These are phyloP conservation scores for Leccinum fuscescens DNA, from an alignment of 1,284 basidiomycete species.

Conservation along the genomic window DNA sequence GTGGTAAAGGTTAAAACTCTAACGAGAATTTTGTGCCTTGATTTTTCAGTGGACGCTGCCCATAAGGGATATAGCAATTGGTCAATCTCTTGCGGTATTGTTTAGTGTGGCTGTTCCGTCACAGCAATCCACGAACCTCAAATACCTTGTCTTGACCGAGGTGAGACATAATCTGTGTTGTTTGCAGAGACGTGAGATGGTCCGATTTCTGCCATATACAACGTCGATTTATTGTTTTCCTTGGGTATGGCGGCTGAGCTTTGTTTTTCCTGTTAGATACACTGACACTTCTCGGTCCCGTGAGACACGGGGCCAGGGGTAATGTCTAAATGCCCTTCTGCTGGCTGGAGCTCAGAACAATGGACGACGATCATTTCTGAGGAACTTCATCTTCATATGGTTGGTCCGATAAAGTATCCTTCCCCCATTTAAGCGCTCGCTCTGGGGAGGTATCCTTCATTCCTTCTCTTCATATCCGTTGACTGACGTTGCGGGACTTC, in stretches of 20 bases:
- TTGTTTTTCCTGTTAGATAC: conserved; percentile 24
- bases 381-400: conserved; percentile 6
- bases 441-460: conserved; percentile 2
- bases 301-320: conserved; percentile 2
- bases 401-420: conserved; percentile 10
- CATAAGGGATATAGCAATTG: conserved; percentile 1
- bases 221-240: conserved; percentile 25
- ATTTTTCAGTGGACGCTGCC: conserved; percentile 3
- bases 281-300: conserved; percentile 12
- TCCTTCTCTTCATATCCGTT: conserved; percentile 11
- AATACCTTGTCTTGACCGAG: conserved; percentile 28
- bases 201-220: conserved; percentile 6
- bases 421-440: conserved; percentile 23
- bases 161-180: conserved; percentile 32
- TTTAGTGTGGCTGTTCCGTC: conserved; percentile 20
- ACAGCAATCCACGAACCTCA: background rate
- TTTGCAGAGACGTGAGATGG: conserved; percentile 13
- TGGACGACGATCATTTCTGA: conserved; percentile 9
- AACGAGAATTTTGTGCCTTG: conserved; percentile 8
- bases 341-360: conserved; percentile 20
- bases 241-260: conserved; percentile 9
- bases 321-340: conserved; percentile 2
- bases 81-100: conserved; percentile 11
- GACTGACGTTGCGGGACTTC: conserved; percentile 40
- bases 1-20: background rate